A percentile compares a stretch with the other conserved stretches of the same genome.
These are phyloP conservation scores for Zelopaecilomyces penicillatus DNA, from an alignment of 2,329 filamentous ascomycete species.

Conservation along the genomic window DNA sequence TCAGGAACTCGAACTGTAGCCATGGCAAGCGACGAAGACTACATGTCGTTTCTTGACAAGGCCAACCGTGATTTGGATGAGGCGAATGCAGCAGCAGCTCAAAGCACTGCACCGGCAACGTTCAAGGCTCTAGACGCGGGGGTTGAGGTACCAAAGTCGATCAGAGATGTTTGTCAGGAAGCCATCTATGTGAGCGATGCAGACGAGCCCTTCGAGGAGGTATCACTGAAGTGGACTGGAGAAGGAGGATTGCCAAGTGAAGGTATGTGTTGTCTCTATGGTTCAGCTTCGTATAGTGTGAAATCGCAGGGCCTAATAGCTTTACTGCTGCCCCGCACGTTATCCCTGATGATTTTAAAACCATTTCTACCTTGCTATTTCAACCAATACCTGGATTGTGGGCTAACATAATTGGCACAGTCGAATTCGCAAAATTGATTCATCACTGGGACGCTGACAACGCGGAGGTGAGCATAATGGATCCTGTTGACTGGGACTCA, in stretches of 20 bases:
- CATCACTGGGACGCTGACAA: slow-evolving; percentile 44
- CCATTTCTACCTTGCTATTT: not conserved
- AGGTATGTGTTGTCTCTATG: slow-evolving; percentile 30
- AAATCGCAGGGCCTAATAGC: too few relatives aligned
- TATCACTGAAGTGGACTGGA: slow-evolving; percentile 55
- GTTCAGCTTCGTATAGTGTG: not conserved
- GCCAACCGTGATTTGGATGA: slow-evolving; percentile 71
- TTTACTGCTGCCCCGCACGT: too few relatives aligned
- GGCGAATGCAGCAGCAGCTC: slow-evolving; percentile 11
- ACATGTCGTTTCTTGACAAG: slow-evolving; percentile 78
- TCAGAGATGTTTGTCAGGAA: slow-evolving; percentile 41
- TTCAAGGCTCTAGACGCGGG: slow-evolving; percentile 47
- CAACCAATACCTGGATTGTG: not conserved
- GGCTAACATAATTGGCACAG: slow-evolving; percentile 30
- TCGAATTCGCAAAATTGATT: slow-evolving; percentile 62
- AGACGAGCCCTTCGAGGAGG: slow-evolving; percentile 76
- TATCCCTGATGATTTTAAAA: not conserved
- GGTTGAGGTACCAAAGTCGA: slow-evolving; percentile 50
- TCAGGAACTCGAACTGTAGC: slow-evolving; percentile 17
- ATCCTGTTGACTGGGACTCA: slow-evolving; percentile 64
- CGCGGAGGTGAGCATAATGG: slow-evolving; percentile 55
- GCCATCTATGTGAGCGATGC: slow-evolving; percentile 71
- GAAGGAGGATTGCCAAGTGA: slow-evolving; percentile 49
- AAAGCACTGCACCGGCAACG: slow-evolving; percentile 16
- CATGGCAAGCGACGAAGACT: slow-evolving; percentile 74